These are phyloP conservation scores for Balakata baccata DNA, from an alignment of 345 rosid species.

Conservation along the genomic window DNA sequence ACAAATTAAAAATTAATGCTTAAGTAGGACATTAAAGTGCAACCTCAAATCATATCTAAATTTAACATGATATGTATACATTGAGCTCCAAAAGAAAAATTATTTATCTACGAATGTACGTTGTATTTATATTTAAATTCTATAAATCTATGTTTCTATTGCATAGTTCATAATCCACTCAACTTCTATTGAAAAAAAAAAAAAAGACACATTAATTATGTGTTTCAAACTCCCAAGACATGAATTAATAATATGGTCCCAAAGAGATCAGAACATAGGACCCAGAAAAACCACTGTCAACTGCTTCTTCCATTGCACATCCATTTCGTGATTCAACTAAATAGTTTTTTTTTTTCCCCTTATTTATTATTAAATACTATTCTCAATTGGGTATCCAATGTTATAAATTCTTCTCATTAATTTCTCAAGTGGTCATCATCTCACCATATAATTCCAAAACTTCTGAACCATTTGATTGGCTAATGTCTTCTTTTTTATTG, in stretches of 20 bases:
- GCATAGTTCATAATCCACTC: too few species aligned
- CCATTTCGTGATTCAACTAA: slow-evolving; percentile 49
- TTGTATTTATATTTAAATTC: too few species aligned
- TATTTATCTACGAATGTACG: too few species aligned
- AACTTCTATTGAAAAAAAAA: too few species aligned
- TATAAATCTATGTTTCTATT: too few species aligned
- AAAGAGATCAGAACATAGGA: slow-evolving; percentile 15
- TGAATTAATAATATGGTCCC: background rate
- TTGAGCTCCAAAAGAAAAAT: too few species aligned
- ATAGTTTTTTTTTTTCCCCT: background rate
- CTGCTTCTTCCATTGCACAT: slow-evolving; percentile 32
- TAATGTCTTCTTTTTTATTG: background rate
- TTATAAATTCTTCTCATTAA: background rate
- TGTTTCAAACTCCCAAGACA: slow-evolving; percentile 9
- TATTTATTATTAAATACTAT: slow-evolving; percentile 2
- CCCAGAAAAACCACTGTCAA: slow-evolving; percentile 25
- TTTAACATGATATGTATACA: too few species aligned
- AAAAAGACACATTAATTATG: slow-evolving; percentile 1
- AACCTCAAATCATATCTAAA: background rate
- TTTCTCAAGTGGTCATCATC: slow-evolving; percentile 19
- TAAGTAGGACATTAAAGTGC: background rate
- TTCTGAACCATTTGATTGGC: slow-evolving; percentile 1
- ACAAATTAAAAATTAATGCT: background rate
- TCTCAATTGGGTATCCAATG: slow-evolving; percentile 45
- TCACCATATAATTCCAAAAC: slow-evolving; percentile 30